Percentiles rank a stretch among this genome's conserved stretches.
These are phyloP conservation scores for Laburnicola sp. DNA, from an alignment of 2,329 filamentous ascomycete genomes.

Conservation along the genomic window DNA sequence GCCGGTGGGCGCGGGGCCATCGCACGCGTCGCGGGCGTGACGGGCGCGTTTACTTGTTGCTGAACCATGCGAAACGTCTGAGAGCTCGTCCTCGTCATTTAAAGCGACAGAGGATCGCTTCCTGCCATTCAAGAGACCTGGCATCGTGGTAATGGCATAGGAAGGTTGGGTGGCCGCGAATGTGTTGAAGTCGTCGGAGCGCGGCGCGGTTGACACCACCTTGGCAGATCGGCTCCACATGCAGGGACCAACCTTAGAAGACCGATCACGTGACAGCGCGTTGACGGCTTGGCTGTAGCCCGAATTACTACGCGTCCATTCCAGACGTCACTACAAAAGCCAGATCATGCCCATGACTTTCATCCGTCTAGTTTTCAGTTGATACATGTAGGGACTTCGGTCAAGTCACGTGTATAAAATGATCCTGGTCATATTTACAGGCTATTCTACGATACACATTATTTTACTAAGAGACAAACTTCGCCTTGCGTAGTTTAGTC, in stretches of 20 bases:
- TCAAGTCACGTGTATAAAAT: too few species aligned
- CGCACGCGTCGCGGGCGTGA: conserved; percentile 35
- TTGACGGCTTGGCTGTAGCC: neutral
- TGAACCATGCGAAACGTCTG: conserved; percentile 24
- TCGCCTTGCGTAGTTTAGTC: too few species aligned
- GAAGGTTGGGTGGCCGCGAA: neutral
- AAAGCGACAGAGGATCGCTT: conserved; percentile 28
- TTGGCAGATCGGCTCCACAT: too few species aligned
- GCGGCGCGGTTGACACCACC: too few species aligned
- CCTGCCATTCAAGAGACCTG: conserved; percentile 24
- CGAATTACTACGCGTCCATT: neutral
- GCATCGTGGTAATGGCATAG: conserved; percentile 24
- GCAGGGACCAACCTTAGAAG: too few species aligned
- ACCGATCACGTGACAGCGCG: conserved; percentile 1
- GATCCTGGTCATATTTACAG: too few species aligned
- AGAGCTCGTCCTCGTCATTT: conserved; percentile 28
- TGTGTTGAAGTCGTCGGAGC: neutral
- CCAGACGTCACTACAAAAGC: too few species aligned
- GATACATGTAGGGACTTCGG: too few species aligned
- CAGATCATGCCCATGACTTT: too few species aligned
- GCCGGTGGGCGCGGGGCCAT: conserved; percentile 12
- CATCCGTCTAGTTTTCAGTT: too few species aligned
- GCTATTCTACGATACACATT: too few species aligned
- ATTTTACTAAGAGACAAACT: too few species aligned
- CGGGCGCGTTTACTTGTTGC: conserved; percentile 39